Conservation (phyloP, 495 filamentous ascomycete species). For the Podospora conica region DNA sequence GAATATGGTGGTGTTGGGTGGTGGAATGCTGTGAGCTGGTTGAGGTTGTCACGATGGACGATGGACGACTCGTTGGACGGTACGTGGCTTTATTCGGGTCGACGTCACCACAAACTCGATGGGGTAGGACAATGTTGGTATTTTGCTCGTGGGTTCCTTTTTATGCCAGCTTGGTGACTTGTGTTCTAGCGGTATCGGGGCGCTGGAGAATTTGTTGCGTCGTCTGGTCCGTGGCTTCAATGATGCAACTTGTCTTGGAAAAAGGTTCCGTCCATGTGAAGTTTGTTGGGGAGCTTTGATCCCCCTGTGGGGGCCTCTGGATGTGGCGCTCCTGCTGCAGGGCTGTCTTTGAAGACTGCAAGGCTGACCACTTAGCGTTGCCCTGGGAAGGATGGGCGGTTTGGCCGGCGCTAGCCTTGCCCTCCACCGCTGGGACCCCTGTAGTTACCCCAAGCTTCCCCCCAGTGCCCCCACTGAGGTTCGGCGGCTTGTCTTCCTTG, state of each 20-base stretch:
- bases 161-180: background rate
- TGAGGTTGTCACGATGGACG: background rate
- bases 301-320: background rate
- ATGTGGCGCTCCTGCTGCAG: background rate
- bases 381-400: background rate
- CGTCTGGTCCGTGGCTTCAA: background rate
- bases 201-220: background rate
- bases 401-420: background rate
- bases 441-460: background rate
- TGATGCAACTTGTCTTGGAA: slow-evolving; percentile 10
- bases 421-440: background rate
- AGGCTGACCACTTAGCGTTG: background rate
- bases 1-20: background rate
- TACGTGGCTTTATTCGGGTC: slow-evolving; percentile 15
- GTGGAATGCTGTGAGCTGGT: background rate
- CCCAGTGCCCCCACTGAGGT: background rate
- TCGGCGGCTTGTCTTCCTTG: background rate
- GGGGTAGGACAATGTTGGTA: background rate
- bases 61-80: background rate
- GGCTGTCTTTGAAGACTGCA: background rate
- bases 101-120: background rate
- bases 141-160: background rate
- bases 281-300: background rate
- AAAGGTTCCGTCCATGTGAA: background rate
- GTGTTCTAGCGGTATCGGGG: background rate